A percentile compares a stretch with the other conserved stretches of the same genome.
phyloP scores from a whole-genome alignment of 805 yeast genomes.

The Myxozyma sirexii region DNA sequence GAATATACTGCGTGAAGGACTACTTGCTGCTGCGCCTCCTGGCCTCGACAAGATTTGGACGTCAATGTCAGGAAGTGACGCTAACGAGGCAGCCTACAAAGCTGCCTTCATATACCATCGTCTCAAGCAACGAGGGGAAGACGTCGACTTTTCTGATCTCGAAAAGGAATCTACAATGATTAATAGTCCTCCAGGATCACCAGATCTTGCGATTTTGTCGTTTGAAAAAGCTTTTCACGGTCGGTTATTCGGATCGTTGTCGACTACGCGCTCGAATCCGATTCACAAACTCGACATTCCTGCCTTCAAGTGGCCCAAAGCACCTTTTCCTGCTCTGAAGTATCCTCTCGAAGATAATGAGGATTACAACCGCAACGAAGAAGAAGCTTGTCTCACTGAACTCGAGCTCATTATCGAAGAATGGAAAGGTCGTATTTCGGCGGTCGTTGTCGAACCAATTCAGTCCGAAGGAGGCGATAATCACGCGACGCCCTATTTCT shows the following conservation, averaged over 20 bases:
- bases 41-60: slow-evolving; percentile 78
- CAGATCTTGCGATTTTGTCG: slow-evolving; percentile 81
- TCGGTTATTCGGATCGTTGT: slow-evolving; percentile 86
- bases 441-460: slow-evolving; percentile 85
- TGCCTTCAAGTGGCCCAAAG: slow-evolving; percentile 95
- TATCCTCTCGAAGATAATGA: slow-evolving; percentile 77
- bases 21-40: slow-evolving; percentile 74
- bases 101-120: slow-evolving; percentile 86
- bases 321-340: slow-evolving; percentile 81
- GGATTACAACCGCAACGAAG: slow-evolving; percentile 72
- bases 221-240: slow-evolving; percentile 94
- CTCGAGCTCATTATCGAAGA: slow-evolving; percentile 70
- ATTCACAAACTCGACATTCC: slow-evolving; percentile 88
- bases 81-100: slow-evolving; percentile 85
- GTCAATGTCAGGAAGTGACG: slow-evolving; percentile 83
- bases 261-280: slow-evolving; percentile 92
- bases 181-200: slow-evolving; percentile 75
- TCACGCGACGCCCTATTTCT: slow-evolving; percentile 75
- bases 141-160: slow-evolving; percentile 61
- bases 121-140: slow-evolving; percentile 59
- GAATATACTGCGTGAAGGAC: slow-evolving; percentile 53
- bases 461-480: slow-evolving; percentile 93
- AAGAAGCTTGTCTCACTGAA: slow-evolving; percentile 72
- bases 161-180: slow-evolving; percentile 77
- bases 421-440: slow-evolving; percentile 82